Base-by-base conservation (phyloP, 208 protist species). In the Spongospora subterranea region DNA sequence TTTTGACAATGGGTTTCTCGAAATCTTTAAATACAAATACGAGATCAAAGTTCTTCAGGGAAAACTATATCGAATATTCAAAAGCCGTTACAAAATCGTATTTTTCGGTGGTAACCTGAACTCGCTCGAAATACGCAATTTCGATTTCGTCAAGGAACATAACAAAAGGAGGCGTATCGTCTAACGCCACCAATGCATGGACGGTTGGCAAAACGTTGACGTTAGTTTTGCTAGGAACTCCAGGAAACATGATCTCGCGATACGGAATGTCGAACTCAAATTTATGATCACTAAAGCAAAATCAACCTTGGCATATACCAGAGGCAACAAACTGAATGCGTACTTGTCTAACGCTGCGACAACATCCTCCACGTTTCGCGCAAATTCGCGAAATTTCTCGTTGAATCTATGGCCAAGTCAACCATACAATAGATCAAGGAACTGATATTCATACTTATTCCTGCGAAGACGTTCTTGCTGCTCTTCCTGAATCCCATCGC, bases 21-120 rank as follows among this genome's bases (percentile, higher is more conserved):
- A 98, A 98, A 94, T 99, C 97, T 93, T 99, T 99, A 89, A 97
- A 96, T n/a, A 99, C 96, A 77, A 99, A 95, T 1, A 97, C 96
- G 90, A 99, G 96, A 94, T 99, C 98, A 94, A 99, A 98, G 46
- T 97, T 99, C 71, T 91, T 90, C 13, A 96, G 93, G 0, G 66
- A 50, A 88, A 94, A 95, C 66, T 82, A 89, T 60, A 6, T 29
- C 94, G 98, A 98, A 94, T 99, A 97, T 93, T 99, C 99, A 89
- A 97, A 96, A n/a, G 99, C 96, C 71, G 99, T 95, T 6, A 97
- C 96, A 91, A 99, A 95, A 93, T 99, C 98, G 94, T 99, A 98
- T 45, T 97, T 99, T 64, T 91, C 90, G 17, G 95, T 92, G 0
- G 66, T 53, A 88, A 94, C 94, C 66, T 60, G 40, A 32, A 98